A percentile compares a stretch with the other conserved stretches of the same genome.
phyloP scores from a whole-genome alignment of 768 basidiomycete genomes.

The Mycena alexandri region DNA sequence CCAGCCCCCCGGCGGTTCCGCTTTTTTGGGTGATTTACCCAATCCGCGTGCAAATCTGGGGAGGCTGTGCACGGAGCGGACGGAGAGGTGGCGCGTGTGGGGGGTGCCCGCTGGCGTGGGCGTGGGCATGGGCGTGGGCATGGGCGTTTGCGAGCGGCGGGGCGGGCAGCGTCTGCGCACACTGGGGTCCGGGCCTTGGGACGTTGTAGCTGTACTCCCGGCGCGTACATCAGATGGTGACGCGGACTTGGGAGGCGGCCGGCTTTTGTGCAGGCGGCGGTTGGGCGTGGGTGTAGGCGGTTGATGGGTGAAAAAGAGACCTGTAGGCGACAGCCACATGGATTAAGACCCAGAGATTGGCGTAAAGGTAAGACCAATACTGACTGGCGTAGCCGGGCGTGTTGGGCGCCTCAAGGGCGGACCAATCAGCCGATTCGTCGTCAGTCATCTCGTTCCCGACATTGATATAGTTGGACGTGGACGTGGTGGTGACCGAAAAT shows the following conservation, averaged over 20 bases:
- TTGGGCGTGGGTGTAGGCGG: neutral
- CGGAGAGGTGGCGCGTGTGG: too few relatives aligned
- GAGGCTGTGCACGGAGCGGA: neutral
- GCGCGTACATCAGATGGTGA: too few relatives aligned
- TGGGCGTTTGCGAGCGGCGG: too few relatives aligned
- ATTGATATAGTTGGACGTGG: slow-evolving; percentile 28
- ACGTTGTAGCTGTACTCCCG: too few relatives aligned
- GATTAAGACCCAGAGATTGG: too few relatives aligned
- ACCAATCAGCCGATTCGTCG: slow-evolving; percentile 22
- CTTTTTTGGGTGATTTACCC: neutral
- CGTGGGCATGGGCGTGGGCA: too few relatives aligned
- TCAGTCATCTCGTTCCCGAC: slow-evolving; percentile 34
- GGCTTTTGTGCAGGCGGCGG: slow-evolving; percentile 26
- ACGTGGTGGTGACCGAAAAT: slow-evolving; percentile 34
- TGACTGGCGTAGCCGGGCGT: slow-evolving; percentile 32
- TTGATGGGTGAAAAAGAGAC: too few relatives aligned
- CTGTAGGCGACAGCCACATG: neutral
- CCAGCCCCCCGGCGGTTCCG: slow-evolving; percentile 15
- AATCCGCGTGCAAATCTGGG: slow-evolving; percentile 15
- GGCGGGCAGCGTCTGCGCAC: too few relatives aligned
- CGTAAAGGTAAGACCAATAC: neutral
- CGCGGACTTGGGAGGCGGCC: too few relatives aligned
- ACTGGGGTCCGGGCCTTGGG: too few relatives aligned
- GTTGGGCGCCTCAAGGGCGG: slow-evolving; percentile 34
- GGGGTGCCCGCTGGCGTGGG: too few relatives aligned